A percentile compares a stretch with the other conserved stretches of the same genome.
Conservation (phyloP, 2,329 filamentous ascomycete genomes). For the Cadophora sp. region DNA sequence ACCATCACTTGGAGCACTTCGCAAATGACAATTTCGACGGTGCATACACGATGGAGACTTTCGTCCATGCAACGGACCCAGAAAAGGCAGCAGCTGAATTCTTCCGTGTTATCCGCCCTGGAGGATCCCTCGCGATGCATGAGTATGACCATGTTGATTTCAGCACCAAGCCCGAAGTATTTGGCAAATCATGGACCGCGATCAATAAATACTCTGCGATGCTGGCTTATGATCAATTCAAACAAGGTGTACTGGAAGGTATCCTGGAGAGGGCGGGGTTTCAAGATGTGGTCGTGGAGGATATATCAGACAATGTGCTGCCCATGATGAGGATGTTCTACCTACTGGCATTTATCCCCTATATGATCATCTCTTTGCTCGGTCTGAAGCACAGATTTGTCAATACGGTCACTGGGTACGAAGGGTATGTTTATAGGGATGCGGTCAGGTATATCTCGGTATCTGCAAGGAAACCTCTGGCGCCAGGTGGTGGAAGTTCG, state of each 20-base stretch:
- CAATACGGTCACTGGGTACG: constrained; percentile 55
- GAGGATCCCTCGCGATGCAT: constrained; percentile 53
- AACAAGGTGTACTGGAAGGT: constrained; percentile 48
- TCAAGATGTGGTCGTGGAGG: constrained; percentile 50
- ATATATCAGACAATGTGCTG: constrained; percentile 54
- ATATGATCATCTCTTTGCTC: constrained; percentile 52
- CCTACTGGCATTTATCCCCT: constrained; percentile 54
- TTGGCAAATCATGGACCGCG: constrained; percentile 45
- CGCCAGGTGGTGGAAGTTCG: neutral
- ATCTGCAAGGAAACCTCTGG: constrained; percentile 47
- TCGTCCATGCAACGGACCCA: constrained; percentile 60
- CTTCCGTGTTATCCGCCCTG: constrained; percentile 55
- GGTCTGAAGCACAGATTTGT: constrained; percentile 54
- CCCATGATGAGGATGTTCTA: constrained; percentile 58
- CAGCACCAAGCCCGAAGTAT: constrained; percentile 40
- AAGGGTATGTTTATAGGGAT: constrained; percentile 29
- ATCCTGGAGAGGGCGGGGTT: constrained; percentile 49
- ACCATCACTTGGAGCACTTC: constrained; percentile 56
- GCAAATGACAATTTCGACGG: constrained; percentile 53
- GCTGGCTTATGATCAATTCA: constrained; percentile 52
- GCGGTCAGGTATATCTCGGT: constrained; percentile 44
- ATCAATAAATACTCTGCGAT: constrained; percentile 54
- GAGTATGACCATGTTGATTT: constrained; percentile 54
- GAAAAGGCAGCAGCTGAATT: constrained; percentile 53
- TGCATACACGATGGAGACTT: constrained; percentile 62